A percentile compares a stretch with the other conserved stretches of the same genome.
These are phyloP conservation scores for Mycena haematopus DNA, from an alignment of 768 basidiomycete genomes.

Conservation along the genomic window DNA sequence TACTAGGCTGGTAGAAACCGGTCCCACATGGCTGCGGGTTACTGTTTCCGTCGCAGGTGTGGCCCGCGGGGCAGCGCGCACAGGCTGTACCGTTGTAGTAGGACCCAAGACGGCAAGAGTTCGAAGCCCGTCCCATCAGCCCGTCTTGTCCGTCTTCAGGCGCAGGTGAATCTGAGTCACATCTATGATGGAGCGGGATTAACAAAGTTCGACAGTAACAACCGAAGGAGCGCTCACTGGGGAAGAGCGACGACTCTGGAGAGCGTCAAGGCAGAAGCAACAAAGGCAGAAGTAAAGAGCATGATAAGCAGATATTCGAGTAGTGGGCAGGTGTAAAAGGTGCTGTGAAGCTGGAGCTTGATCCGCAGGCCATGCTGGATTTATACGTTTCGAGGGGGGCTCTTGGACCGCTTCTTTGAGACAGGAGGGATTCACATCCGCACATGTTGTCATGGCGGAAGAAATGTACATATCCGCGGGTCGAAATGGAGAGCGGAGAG, in stretches of 20 bases:
- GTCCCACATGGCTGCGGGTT: slow-evolving; percentile 1
- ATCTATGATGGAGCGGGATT: neutral
- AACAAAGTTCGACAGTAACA: neutral
- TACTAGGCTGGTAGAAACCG: slow-evolving; percentile 21
- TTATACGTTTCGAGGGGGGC: neutral
- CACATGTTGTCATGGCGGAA: neutral
- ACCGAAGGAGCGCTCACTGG: neutral
- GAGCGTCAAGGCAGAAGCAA: slow-evolving; percentile 5
- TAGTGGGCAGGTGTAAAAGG: neutral
- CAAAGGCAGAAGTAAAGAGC: slow-evolving; percentile 7
- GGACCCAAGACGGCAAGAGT: neutral
- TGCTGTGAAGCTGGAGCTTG: neutral
- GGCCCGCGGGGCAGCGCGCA: slow-evolving; percentile 2
- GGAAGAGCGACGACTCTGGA: slow-evolving; percentile 15
- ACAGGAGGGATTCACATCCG: neutral
- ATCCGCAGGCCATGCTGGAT: neutral
- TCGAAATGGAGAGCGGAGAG: no score
- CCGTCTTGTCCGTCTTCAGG: no score
- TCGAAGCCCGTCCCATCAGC: neutral
- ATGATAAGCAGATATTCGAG: slow-evolving; percentile 1
- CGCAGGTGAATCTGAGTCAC: no score
- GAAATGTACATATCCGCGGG: no score
- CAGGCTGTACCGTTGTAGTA: slow-evolving; percentile 4
- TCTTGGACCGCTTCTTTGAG: neutral
- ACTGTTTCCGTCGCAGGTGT: neutral